Conservation (phyloP, 306 rosid genomes). For the Gastrolobium villosum region DNA sequence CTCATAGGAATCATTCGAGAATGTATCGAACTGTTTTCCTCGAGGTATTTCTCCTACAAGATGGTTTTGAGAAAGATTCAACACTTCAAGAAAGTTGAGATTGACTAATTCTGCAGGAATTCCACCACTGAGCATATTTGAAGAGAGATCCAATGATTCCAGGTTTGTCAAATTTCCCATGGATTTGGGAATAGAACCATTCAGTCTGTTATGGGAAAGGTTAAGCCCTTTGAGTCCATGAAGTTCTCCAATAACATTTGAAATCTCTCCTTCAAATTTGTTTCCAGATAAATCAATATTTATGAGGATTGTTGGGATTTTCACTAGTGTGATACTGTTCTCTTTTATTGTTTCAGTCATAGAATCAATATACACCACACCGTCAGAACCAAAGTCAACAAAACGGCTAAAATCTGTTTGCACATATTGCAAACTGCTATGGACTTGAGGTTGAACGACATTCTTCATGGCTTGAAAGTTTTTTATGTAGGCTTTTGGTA, state of each 20-base stretch:
- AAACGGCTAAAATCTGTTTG: no score
- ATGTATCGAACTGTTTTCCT: constrained; percentile 51
- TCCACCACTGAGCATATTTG: constrained; percentile 11
- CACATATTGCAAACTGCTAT: background rate
- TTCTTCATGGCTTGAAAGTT: constrained; percentile 40
- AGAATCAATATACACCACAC: background rate
- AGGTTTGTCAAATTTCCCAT: constrained; percentile 37
- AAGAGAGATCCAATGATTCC: constrained; percentile 48
- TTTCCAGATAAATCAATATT: constrained; percentile 46
- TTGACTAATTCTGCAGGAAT: constrained; percentile 41
- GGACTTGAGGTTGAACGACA: background rate
- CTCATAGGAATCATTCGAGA: constrained; percentile 28
- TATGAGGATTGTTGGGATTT: background rate
- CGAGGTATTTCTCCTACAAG: constrained; percentile 44
- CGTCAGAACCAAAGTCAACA: no score
- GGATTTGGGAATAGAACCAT: constrained; percentile 35
- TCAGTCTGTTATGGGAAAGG: constrained; percentile 43
- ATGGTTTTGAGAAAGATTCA: constrained; percentile 47
- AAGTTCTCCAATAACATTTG: constrained; percentile 32
- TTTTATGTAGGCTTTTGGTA: constrained; percentile 33
- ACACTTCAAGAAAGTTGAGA: constrained; percentile 16
- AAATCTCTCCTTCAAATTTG: constrained; percentile 45
- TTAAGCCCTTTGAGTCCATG: constrained; percentile 36
- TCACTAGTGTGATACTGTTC: fast-evolving
- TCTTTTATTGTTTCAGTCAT: constrained; percentile 35